Percentiles rank a stretch among this genome's conserved stretches.
These are phyloP conservation scores for Cornus florida DNA, from an alignment of 148 eudicot genomes.

Conservation along the genomic window DNA sequence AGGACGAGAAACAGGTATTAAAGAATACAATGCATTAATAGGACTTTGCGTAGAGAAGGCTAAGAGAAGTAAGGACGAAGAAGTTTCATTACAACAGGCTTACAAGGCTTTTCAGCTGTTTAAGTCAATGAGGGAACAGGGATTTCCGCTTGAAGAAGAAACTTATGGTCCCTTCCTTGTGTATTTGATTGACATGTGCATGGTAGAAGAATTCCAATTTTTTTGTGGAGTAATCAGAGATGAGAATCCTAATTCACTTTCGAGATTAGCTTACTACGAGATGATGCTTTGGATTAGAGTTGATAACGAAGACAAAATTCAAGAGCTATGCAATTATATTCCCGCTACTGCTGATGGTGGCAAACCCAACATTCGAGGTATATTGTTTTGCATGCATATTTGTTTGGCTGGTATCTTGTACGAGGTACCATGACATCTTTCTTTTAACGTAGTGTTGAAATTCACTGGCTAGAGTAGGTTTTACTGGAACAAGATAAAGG, in stretches of 20 bases:
- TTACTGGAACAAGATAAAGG: not conserved
- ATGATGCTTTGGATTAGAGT: conserved; percentile 76
- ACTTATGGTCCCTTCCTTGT: conserved; percentile 75
- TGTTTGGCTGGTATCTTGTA: not conserved
- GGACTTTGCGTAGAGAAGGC: conserved; percentile 59
- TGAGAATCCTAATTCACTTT: conserved; percentile 51
- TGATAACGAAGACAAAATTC: conserved; percentile 65
- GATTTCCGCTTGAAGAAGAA: conserved; percentile 68
- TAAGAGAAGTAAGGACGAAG: conserved; percentile 60
- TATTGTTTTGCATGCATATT: conserved; percentile 14
- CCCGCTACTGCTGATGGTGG: conserved; percentile 38
- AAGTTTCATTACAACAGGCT: conserved; percentile 39
- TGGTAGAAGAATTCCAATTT: conserved; percentile 63
- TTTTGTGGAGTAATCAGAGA: conserved; percentile 55
- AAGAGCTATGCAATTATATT: conserved; percentile 47
- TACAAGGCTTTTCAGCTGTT: conserved; percentile 57
- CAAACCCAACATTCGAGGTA: conserved; percentile 52
- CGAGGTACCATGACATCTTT: not conserved
- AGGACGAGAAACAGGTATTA: conserved; percentile 71
- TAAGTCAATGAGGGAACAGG: conserved; percentile 59
- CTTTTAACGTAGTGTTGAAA: not conserved
- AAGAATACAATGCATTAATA: conserved; percentile 68
- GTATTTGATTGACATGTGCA: conserved; percentile 66
- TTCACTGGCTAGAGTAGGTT: not conserved
- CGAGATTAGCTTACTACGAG: conserved; percentile 85